phyloP scores from a whole-genome alignment of 345 rosid genomes.

The Gossypium sturtianum region DNA sequence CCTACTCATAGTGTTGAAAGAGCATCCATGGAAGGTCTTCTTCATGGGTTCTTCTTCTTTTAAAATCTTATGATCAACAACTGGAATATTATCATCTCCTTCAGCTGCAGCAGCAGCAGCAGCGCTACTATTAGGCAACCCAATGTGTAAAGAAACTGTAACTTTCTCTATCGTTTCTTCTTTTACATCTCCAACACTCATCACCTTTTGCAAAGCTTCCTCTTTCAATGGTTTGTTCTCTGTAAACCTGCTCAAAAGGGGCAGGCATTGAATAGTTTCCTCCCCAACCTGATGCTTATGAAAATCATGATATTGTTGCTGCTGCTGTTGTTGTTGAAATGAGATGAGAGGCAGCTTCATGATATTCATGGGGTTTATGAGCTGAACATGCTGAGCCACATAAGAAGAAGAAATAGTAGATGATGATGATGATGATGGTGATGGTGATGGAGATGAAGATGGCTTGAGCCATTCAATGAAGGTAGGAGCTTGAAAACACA shows the following conservation, averaged over 20 bases:
- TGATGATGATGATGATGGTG: constrained; percentile 5
- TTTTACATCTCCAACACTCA: constrained; percentile 14
- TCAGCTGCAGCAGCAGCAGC: neutral
- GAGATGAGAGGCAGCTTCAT: constrained; percentile 11
- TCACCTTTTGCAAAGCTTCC: constrained; percentile 18
- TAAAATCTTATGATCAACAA: constrained; percentile 11
- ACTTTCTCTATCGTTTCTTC: constrained; percentile 38
- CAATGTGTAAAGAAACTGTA: constrained; percentile 61
- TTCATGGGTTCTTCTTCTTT: constrained; percentile 22
- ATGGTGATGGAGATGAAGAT: constrained; percentile 14
- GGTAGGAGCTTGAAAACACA: constrained; percentile 35
- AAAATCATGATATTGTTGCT: constrained; percentile 1
- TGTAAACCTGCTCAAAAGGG: constrained; percentile 45
- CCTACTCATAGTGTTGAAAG: constrained; percentile 43
- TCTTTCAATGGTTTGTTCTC: constrained; percentile 35
- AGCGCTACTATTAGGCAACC: constrained; percentile 35
- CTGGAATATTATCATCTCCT: constrained; percentile 8
- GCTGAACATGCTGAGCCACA: constrained; percentile 28
- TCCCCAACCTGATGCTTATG: neutral
- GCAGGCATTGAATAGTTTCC: constrained; percentile 42
- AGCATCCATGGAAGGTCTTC: constrained; percentile 26
- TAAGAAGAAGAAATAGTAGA: constrained; percentile 20
- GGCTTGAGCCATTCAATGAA: constrained; percentile 92
- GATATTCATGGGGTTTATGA: constrained; percentile 25
- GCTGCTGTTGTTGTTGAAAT: neutral